A percentile compares a stretch with the other conserved stretches of the same genome.
These are phyloP conservation scores for Citrus unshiu DNA, from an alignment of 345 rosid genomes.

Conservation along the genomic window DNA sequence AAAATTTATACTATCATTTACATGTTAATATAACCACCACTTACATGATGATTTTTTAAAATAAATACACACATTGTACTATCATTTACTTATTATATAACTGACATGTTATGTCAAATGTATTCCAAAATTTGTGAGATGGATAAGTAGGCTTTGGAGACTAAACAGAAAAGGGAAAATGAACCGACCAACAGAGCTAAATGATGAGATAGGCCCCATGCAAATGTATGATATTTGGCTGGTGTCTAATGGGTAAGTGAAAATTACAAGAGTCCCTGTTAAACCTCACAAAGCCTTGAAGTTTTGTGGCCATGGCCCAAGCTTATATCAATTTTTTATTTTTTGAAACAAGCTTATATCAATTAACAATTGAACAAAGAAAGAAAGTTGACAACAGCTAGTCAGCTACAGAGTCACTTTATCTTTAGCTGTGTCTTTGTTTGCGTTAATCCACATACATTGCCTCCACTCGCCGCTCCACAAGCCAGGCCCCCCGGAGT, in stretches of 20 bases:
- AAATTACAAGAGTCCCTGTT: constrained; percentile 12
- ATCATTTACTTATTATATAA: too few species aligned
- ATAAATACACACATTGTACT: too few species aligned
- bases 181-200: background rate
- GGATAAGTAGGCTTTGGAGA: background rate
- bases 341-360: background rate
- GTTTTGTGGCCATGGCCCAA: constrained; percentile 19
- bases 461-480: too few species aligned
- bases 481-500: too few species aligned
- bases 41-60: too few species aligned
- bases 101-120: too few species aligned
- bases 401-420: too few species aligned
- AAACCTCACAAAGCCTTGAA: constrained; percentile 17
- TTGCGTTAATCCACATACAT: too few species aligned
- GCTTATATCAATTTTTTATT: background rate
- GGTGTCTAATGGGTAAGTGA: constrained; percentile 18
- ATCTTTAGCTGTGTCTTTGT: too few species aligned
- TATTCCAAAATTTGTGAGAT: background rate
- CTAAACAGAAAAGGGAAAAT: background rate
- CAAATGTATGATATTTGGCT: constrained; percentile 15
- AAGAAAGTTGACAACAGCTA: background rate
- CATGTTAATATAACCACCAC: too few species aligned
- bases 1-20: too few species aligned
- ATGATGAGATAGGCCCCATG: constrained; percentile 10
- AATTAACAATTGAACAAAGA: background rate